A percentile compares a stretch with the other conserved stretches of the same genome.
phyloP scores from a whole-genome alignment of 805 yeast species.

The Yamadazyma akitaensis region DNA sequence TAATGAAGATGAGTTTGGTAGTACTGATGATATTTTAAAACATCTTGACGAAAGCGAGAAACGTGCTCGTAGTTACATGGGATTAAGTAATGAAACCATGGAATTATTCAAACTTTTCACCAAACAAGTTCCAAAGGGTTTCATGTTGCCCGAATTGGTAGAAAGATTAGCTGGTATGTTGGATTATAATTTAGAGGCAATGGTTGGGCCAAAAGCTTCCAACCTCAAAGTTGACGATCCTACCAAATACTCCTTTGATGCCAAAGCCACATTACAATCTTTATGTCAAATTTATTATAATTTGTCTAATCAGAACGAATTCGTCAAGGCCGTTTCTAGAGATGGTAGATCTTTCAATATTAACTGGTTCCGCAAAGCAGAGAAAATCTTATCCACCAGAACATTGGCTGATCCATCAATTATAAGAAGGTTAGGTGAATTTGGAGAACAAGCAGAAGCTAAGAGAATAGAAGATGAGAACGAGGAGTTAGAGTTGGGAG shows the following conservation, averaged over 20 bases:
- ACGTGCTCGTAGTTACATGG: constrained; percentile 78
- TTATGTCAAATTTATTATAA: constrained; percentile 75
- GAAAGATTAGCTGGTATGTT: constrained; percentile 95
- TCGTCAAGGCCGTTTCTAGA: constrained; percentile 76
- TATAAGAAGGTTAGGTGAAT: constrained; percentile 47
- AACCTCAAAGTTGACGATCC: constrained; percentile 84
- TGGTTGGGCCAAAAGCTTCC: constrained; percentile 93
- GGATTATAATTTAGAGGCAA: constrained; percentile 84
- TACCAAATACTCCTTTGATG: constrained; percentile 77
- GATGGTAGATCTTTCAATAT: constrained; percentile 88
- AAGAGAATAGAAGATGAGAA: constrained; percentile 64
- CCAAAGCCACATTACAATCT: constrained; percentile 64
- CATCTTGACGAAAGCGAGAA: constrained; percentile 64
- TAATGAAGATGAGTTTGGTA: constrained; percentile 43
- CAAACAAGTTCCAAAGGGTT: constrained; percentile 79
- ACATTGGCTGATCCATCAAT: constrained; percentile 50
- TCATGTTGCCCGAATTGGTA: constrained; percentile 83
- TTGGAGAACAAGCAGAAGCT: constrained; percentile 64
- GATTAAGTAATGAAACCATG: constrained; percentile 79
- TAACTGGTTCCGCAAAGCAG: constrained; percentile 67
- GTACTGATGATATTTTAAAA: constrained; percentile 56
- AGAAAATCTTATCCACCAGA: constrained; percentile 54
- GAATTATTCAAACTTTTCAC: constrained; percentile 78
- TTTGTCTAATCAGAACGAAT: constrained; percentile 59
- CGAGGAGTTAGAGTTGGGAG: constrained; percentile 86